Conservation (phyloP, 495 filamentous ascomycete genomes). For the Xylaria grammica region DNA sequence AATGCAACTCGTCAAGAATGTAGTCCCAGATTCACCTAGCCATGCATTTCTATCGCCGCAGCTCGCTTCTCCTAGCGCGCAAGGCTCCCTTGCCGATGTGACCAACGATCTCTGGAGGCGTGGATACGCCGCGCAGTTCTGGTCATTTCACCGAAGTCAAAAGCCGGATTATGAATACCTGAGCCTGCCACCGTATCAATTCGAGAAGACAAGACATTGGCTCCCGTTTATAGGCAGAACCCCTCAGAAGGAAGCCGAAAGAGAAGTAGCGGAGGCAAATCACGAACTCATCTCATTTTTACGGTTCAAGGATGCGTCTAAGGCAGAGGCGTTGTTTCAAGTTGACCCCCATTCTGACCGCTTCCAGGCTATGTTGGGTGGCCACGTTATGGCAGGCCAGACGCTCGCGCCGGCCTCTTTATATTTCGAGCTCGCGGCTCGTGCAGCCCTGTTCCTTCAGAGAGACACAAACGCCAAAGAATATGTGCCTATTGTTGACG, state of each 20-base stretch:
- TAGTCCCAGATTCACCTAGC: background rate
- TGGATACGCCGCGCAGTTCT: slow-evolving; percentile 24
- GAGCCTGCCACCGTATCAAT: slow-evolving; percentile 59
- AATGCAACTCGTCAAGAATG: slow-evolving; percentile 29
- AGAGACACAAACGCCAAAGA: background rate
- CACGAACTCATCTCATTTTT: slow-evolving; percentile 38
- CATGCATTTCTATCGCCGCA: slow-evolving; percentile 13
- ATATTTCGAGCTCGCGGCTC: slow-evolving; percentile 48
- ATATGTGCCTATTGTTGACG: slow-evolving; percentile 21
- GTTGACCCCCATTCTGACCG: slow-evolving; percentile 23
- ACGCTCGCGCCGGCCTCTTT: slow-evolving; percentile 49
- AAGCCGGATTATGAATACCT: slow-evolving; percentile 33
- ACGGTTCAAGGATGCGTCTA: slow-evolving; percentile 26
- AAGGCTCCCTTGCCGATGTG: slow-evolving; percentile 21
- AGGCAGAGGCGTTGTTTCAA: slow-evolving; percentile 25
- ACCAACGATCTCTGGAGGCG: slow-evolving; percentile 31
- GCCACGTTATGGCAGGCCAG: slow-evolving; percentile 46
- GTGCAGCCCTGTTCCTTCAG: slow-evolving; percentile 27
- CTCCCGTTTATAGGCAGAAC: slow-evolving; percentile 19
- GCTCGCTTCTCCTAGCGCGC: slow-evolving; percentile 10
- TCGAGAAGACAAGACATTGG: slow-evolving; percentile 47
- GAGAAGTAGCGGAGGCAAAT: slow-evolving; percentile 24
- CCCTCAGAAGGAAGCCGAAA: slow-evolving; percentile 14
- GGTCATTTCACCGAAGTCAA: slow-evolving; percentile 23
- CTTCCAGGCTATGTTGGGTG: slow-evolving; percentile 29